Evolutionary conservation across 129 eudicot species (phyloP).

Genomic region (Logfia minima): DNA sequence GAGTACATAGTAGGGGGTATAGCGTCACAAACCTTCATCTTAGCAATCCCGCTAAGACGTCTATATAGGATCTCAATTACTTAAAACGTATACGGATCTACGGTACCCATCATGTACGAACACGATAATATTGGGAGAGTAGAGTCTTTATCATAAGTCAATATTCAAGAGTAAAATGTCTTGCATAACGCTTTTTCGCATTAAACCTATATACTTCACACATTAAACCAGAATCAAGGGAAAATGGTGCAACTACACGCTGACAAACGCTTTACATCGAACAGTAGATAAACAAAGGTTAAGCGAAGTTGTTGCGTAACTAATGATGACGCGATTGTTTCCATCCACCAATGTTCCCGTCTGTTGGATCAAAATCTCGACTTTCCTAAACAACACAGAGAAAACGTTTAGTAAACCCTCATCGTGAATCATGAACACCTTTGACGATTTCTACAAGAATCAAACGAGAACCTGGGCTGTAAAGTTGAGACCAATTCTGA

Average conservation of each 20-base stretch:
- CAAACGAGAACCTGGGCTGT: too few relatives aligned
- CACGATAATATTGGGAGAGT: not conserved
- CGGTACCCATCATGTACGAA: too few relatives aligned
- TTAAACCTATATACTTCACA: not conserved
- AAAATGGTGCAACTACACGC: not conserved
- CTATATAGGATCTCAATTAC: not conserved
- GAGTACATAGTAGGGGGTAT: too few relatives aligned
- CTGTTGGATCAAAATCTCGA: slow-evolving; percentile 38
- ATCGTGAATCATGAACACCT: too few relatives aligned
- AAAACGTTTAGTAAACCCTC: not conserved
- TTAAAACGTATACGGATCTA: not conserved
- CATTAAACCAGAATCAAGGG: not conserved
- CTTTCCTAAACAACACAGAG: slow-evolving; percentile 41
- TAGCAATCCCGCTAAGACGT: not conserved
- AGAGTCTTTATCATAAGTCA: not conserved
- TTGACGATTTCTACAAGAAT: too few relatives aligned
- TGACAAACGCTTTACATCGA: not conserved
- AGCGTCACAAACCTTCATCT: too few relatives aligned
- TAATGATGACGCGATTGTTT: slow-evolving; percentile 47
- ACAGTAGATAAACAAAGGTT: not conserved
- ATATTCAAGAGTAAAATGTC: not conserved
- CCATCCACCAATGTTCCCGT: slow-evolving; percentile 67
- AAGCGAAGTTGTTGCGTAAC: not conserved
- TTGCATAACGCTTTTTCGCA: not conserved
- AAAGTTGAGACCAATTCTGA: too few relatives aligned